A percentile compares a stretch with the other conserved stretches of the same genome.
phyloP scores from a whole-genome alignment of 2,329 filamentous ascomycete genomes.

The Diaporthe amygdali region DNA sequence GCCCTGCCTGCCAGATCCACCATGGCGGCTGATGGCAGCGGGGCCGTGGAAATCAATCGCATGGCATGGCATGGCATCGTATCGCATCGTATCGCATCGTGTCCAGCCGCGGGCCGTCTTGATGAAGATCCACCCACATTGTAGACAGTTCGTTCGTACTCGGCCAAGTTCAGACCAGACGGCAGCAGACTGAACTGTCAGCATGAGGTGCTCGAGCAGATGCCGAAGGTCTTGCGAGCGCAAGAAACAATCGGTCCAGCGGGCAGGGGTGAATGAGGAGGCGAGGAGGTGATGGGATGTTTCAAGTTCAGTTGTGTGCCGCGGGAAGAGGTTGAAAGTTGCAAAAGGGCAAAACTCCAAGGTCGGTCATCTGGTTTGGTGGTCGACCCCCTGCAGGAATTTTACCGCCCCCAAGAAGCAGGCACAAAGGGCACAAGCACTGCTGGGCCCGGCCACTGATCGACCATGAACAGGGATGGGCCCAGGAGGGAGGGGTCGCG shows the following conservation, averaged over 20 bases:
- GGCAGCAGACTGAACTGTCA: background rate
- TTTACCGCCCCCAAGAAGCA: conserved; percentile 6
- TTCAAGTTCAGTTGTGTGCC: conserved; percentile 10
- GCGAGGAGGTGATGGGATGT: background rate
- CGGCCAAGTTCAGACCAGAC: too few species aligned
- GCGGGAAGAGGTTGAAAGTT: background rate
- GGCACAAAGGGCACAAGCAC: too few species aligned
- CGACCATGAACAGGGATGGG: background rate
- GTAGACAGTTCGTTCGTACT: too few species aligned
- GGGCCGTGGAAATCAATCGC: conserved; percentile 12
- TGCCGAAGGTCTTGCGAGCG: background rate
- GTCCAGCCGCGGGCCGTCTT: conserved; percentile 1
- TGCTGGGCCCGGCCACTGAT: background rate
- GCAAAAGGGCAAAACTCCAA: conserved; percentile 3
- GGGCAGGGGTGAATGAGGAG: background rate
- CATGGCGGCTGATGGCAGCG: conserved; percentile 3
- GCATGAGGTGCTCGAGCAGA: background rate
- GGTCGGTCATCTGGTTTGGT: background rate
- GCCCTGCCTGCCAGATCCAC: background rate
- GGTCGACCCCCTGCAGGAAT: conserved; percentile 1
- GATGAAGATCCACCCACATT: background rate
- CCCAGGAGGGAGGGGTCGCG: background rate
- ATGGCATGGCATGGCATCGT: background rate
- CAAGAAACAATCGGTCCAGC: conserved; percentile 3
- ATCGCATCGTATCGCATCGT: background rate